These are phyloP conservation scores for Emydomyces testavorans DNA, from an alignment of 2,329 filamentous ascomycete species.

Conservation along the genomic window DNA sequence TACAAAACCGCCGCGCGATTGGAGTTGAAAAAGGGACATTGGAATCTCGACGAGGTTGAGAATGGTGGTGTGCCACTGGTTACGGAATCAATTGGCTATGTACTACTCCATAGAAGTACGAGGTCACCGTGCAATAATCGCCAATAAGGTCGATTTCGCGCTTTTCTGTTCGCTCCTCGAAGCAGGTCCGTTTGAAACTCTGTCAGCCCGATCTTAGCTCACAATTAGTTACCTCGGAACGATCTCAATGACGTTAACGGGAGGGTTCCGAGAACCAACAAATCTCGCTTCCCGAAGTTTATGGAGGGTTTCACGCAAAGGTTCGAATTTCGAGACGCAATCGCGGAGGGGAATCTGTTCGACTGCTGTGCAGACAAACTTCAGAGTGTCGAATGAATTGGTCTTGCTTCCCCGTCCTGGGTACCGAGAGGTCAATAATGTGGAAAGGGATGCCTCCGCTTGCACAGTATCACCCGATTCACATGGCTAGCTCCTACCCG, in stretches of 20 bases:
- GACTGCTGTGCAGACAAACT: neutral
- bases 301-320: neutral
- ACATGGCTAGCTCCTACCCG: neutral
- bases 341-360: neutral
- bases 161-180: too few relatives aligned
- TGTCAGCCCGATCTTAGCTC: too few relatives aligned
- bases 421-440: neutral
- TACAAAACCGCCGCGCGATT: neutral
- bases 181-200: too few relatives aligned
- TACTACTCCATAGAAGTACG: too few relatives aligned
- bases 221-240: conserved; percentile 13
- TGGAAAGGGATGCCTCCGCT: neutral
- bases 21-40: too few relatives aligned
- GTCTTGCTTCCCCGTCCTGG: neutral
- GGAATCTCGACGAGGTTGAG: too few relatives aligned
- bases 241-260: neutral
- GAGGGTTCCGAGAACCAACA: conserved; percentile 8
- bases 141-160: too few relatives aligned
- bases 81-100: too few relatives aligned
- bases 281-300: neutral
- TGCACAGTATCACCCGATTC: neutral
- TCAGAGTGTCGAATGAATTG: neutral
- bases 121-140: too few relatives aligned
- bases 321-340: conserved; percentile 5
- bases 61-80: too few relatives aligned